Evolutionary conservation across 805 yeast species (phyloP), one percentile per base, ranked within the genome.

Genomic region (Candida boleticola): DNA sequence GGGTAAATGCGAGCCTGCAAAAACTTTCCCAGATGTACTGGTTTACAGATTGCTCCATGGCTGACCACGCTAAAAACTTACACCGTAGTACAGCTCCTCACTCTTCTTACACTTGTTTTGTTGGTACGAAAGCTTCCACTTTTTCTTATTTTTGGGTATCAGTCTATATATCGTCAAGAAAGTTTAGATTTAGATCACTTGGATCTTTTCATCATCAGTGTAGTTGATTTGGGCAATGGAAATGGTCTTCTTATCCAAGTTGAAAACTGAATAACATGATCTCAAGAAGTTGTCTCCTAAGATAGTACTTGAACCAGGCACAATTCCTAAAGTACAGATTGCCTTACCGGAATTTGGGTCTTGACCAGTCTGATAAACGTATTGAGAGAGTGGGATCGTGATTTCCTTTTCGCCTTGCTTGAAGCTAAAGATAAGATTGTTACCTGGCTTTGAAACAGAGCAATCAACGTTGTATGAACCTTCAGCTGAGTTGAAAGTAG

Each of bases 251-350:
- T 52, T 53, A 26, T 57, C 62, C 41, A 61, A 50, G 41, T 60
- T 52, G 45, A 53, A 61, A 7, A 59, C 61, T 2, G 55, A 25
- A 42, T 61, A 61, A 22, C 57, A 55, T 30, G 43, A 48, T 30
- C 62, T 51, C 37, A 61, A 54, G 41, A 61, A 52, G 49, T 57
- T 57, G 44, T 58, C 61, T 4, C 66, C 66, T 41, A 61, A 50
- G 18, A 52, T 46, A 6, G 38, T n/a, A 19, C 29, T 21, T 10
- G 37, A 42, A 13, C 41, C 45, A 19, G 47, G 45, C 25, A 43
- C 23, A n/a, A 58, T 43, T 2, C 57, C 55, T 38, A 57, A 48
- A 38, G 39, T 47, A 39, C 64, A 59, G 4, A 20, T 36, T 5
- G 37, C 43, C 3, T 39, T 22, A 10, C 44, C 43, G 19, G 48